Evolutionary conservation across 2,329 filamentous ascomycete species (phyloP), one percentile per base, ranked within the genome.

Genomic region (Venturia asperata): DNA sequence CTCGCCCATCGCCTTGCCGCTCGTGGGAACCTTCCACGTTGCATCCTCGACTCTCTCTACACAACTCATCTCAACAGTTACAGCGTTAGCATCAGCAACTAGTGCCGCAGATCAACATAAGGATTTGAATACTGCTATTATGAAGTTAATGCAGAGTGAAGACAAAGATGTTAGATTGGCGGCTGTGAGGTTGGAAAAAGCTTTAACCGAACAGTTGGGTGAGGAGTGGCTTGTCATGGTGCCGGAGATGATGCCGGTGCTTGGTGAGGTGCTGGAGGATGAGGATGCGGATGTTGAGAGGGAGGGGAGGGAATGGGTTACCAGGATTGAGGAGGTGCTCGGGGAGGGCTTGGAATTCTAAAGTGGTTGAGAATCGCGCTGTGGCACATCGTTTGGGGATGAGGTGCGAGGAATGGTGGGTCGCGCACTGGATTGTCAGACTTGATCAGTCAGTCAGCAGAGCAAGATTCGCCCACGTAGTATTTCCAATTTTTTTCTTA

Each of bases 211-310:
- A 70, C 82, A 85, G 61, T 78, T 97, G 34, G 92, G 92, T 66
- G 92, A 97, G 75, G 94, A 99, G 73, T 99, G 94, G 94, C 78
- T 99, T 67, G 85, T 87, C 1, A 84, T 95, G 79, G 76, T 97
- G 73, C 91, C 93, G 0, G 94, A 99, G 82, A 97, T 97, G 89
- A 78, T 99, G 74, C 93, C 95, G 24, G 91, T 93, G 69, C 96
- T 99, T 71, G 95, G 91, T 72, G 94, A 99, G 79, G 76, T 96
- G 72, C 89, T 96, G 78, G 94, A 99, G 74, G 94, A 99, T 74
- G 94, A 97, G 70, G 92, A 97, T 73, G 94, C 97, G 78, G 82
- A 83, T 37, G 93, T 99, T 30, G 94, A 99, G 79, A 82, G 86
- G 72, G 92, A 96, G 80, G 93, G 92, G 45, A 85, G 92, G 73